phyloP scores from a whole-genome alignment of 495 filamentous ascomycete species.

The Chlorociboria aeruginascens region DNA sequence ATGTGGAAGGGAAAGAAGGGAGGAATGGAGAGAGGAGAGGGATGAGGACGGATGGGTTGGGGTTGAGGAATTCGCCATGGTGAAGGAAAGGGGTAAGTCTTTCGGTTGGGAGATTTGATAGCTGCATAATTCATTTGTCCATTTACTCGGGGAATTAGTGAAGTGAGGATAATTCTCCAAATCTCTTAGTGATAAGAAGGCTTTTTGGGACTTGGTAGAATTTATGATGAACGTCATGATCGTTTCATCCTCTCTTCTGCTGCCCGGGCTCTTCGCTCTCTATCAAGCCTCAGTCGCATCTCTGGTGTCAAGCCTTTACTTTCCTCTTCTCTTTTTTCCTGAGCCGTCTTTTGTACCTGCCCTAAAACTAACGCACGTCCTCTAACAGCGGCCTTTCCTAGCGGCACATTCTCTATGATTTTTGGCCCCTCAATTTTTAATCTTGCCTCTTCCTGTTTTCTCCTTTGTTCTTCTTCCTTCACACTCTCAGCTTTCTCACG shows the following conservation, averaged over 20 bases:
- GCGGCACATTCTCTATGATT: conserved; percentile 14
- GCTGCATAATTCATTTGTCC: too few relatives aligned
- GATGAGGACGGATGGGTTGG: too few relatives aligned
- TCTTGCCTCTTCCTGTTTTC: conserved; percentile 52
- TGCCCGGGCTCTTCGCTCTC: conserved; percentile 70
- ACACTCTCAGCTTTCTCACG: conserved; percentile 48
- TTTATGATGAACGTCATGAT: too few relatives aligned
- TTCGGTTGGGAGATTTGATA: too few relatives aligned
- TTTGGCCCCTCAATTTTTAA: conserved; percentile 39
- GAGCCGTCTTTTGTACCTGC: conserved; percentile 49
- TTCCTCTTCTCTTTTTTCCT: conserved; percentile 72
- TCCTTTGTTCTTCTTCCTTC: conserved; percentile 41
- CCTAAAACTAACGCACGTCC: conserved; percentile 36
- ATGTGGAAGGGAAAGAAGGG: too few relatives aligned
- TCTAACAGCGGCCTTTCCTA: conserved; percentile 26
- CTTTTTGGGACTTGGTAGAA: neutral
- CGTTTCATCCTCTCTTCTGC: conserved; percentile 71
- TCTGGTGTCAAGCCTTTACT: conserved; percentile 73
- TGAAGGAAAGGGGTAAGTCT: too few relatives aligned
- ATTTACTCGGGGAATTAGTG: too few relatives aligned
- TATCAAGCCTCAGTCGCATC: conserved; percentile 66
- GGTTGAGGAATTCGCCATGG: too few relatives aligned
- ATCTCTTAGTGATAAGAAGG: too few relatives aligned
- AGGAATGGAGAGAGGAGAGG: too few relatives aligned
- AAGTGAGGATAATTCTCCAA: too few relatives aligned